These are phyloP conservation scores for Cordyceps cateniannulata DNA, from an alignment of 2,329 filamentous ascomycete genomes.

Conservation along the genomic window DNA sequence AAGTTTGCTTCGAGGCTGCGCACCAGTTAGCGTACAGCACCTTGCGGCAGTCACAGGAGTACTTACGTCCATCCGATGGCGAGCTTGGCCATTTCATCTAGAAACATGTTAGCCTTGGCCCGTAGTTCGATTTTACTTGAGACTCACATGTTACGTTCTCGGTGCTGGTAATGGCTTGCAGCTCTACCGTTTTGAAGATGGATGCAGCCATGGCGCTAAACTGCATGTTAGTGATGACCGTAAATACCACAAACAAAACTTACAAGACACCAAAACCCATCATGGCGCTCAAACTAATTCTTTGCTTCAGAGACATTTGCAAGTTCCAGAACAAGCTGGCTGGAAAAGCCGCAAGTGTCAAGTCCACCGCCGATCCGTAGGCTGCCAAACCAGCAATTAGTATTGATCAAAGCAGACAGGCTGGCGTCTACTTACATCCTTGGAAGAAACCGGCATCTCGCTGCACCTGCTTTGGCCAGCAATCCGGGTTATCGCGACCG, in stretches of 20 bases:
- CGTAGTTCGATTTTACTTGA: background rate
- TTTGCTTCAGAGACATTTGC: background rate
- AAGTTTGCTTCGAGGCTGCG: background rate
- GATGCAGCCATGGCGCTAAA: background rate
- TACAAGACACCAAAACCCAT: background rate
- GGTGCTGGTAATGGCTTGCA: background rate
- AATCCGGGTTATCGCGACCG: background rate
- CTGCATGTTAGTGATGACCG: background rate
- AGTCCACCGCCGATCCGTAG: background rate
- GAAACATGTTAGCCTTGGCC: background rate
- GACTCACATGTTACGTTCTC: background rate
- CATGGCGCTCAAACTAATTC: background rate
- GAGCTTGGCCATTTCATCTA: background rate
- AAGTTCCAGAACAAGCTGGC: background rate
- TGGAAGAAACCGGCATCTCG: background rate
- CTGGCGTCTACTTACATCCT: background rate
- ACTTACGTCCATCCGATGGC: background rate
- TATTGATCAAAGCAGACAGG: background rate
- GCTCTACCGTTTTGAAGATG: background rate
- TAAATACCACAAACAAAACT: background rate
- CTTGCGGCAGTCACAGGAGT: background rate
- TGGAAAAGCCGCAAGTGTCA: background rate
- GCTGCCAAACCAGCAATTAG: background rate
- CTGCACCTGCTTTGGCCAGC: background rate
- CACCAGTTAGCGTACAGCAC: no score